Conservation (phyloP, 2,329 filamentous ascomycete genomes). For the Colletotrichum sp. region DNA sequence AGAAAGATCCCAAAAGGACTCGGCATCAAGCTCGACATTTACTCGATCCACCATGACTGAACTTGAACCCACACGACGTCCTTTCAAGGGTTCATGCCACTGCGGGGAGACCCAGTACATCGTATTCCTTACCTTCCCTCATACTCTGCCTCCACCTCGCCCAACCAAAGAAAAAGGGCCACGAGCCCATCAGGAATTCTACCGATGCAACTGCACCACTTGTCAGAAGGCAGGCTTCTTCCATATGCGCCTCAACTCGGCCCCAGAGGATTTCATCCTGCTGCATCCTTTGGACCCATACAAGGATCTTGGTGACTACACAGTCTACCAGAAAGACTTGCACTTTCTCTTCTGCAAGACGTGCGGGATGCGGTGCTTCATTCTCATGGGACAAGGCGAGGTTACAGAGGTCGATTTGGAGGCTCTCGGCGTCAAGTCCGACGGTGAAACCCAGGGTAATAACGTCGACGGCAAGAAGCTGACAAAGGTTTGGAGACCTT, state of each 20-base stretch:
- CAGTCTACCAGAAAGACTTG: constrained; percentile 27
- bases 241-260: constrained; percentile 43
- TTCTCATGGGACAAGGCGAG: constrained; percentile 38
- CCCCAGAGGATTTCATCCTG: constrained; percentile 49
- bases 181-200: constrained; percentile 31
- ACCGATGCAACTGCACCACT: constrained; percentile 53
- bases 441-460: background rate
- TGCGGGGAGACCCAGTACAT: constrained; percentile 50
- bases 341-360: constrained; percentile 52
- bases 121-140: constrained; percentile 47
- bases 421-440: constrained; percentile 11
- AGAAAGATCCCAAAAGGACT: background rate
- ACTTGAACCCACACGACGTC: constrained; percentile 21
- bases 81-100: constrained; percentile 49
- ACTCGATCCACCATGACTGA: background rate
- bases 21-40: background rate
- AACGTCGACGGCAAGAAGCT: background rate
- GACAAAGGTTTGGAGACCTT: constrained; percentile 34
- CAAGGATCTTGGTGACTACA: constrained; percentile 45
- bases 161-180: constrained; percentile 2
- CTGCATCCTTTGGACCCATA: constrained; percentile 44
- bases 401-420: constrained; percentile 26
- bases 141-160: constrained; percentile 17
- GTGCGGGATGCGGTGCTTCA: constrained; percentile 51
- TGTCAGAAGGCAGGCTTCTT: constrained; percentile 54